phyloP scores from a whole-genome alignment of 495 filamentous ascomycete genomes.

The Beverwykella pulmonaria region DNA sequence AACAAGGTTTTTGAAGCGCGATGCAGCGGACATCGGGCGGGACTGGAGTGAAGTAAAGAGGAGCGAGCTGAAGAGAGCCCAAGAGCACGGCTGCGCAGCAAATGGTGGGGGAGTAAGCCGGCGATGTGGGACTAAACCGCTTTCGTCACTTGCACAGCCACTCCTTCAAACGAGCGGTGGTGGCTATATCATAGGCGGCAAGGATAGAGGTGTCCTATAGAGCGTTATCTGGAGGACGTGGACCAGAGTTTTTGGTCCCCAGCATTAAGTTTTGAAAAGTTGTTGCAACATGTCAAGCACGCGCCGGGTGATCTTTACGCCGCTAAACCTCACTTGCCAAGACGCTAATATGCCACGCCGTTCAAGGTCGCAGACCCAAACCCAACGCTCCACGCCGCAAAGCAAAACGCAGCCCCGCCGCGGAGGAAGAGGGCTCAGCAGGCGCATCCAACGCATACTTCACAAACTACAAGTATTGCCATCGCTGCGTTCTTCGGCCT shows the following conservation, averaged over 20 bases:
- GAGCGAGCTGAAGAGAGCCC: not conserved
- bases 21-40: conserved; percentile 46
- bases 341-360: not conserved
- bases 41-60: conserved; percentile 26
- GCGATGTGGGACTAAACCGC: not conserved
- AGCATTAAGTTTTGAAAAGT: too few relatives aligned
- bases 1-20: conserved; percentile 43
- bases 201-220: not conserved
- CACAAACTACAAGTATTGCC: too few relatives aligned
- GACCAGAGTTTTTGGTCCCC: too few relatives aligned
- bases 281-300: conserved; percentile 6
- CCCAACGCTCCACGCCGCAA: too few relatives aligned
- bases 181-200: not conserved
- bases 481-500: too few relatives aligned
- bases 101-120: not conserved
- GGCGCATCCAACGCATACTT: too few relatives aligned
- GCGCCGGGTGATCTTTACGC: not conserved
- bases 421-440: too few relatives aligned
- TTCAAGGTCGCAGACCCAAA: too few relatives aligned
- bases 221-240: too few relatives aligned
- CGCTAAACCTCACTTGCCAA: conserved; percentile 1
- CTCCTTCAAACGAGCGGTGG: not conserved
- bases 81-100: not conserved
- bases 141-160: not conserved
- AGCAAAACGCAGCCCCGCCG: too few relatives aligned